Evolutionary conservation across 2,329 filamentous ascomycete genomes (phyloP).

Genomic region (Plenodomus lindquistii): DNA sequence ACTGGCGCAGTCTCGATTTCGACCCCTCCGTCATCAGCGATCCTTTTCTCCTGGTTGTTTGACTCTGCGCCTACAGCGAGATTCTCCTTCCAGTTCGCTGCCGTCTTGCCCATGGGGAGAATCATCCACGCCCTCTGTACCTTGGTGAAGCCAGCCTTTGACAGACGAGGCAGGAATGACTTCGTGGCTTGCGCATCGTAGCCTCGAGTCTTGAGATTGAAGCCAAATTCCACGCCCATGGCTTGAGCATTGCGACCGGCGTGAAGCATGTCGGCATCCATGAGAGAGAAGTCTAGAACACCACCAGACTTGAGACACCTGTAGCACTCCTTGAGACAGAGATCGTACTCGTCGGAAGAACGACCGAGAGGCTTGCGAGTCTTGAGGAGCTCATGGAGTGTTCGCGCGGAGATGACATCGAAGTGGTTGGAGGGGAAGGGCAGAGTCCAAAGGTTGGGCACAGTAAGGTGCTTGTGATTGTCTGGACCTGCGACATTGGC

Average conservation of each 20-base stretch:
- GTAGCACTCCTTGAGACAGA: constrained; percentile 81
- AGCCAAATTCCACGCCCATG: constrained; percentile 88
- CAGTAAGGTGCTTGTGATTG: constrained; percentile 84
- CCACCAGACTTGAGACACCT: constrained; percentile 92
- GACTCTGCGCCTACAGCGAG: constrained; percentile 40
- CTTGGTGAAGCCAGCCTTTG: constrained; percentile 74
- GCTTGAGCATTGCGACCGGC: constrained; percentile 78
- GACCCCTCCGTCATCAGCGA: constrained; percentile 41
- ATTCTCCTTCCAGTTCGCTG: constrained; percentile 43
- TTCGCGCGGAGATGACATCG: constrained; percentile 86
- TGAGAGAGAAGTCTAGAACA: constrained; percentile 85
- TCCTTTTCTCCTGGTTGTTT: constrained; percentile 39
- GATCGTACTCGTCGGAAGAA: constrained; percentile 79
- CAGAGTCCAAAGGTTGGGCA: constrained; percentile 75
- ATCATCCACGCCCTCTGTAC: constrained; percentile 87
- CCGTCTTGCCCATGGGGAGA: constrained; percentile 72
- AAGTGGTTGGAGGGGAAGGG: constrained; percentile 88
- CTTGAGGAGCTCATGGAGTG: constrained; percentile 83
- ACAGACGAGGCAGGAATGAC: constrained; percentile 74
- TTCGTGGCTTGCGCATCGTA: constrained; percentile 87
- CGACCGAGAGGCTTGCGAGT: constrained; percentile 55
- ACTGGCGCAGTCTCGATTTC: constrained; percentile 32
- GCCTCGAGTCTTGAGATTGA: constrained; percentile 83
- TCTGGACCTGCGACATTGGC: constrained; percentile 69
- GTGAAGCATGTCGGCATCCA: constrained; percentile 89